phyloP scores from a whole-genome alignment of 2,329 filamentous ascomycete species.

The Botrytis cinerea region DNA sequence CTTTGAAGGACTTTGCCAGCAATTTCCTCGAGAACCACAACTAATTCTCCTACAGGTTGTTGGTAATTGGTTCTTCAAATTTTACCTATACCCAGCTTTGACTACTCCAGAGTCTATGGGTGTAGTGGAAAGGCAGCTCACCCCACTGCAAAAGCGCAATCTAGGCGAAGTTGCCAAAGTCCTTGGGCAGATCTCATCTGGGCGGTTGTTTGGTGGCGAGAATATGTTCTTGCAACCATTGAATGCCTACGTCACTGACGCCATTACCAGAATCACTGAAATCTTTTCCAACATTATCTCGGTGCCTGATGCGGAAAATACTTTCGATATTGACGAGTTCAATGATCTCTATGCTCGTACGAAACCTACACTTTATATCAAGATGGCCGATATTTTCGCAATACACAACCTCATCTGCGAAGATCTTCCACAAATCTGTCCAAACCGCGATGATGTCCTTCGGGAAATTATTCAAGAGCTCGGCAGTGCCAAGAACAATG shows the following conservation, averaged over 20 bases:
- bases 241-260: constrained; percentile 86
- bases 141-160: constrained; percentile 91
- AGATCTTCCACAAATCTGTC: constrained; percentile 76
- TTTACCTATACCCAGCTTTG: constrained; percentile 87
- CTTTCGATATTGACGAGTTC: constrained; percentile 98
- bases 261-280: constrained; percentile 74
- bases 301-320: constrained; percentile 82
- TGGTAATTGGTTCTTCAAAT: constrained; percentile 90
- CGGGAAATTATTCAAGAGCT: constrained; percentile 91
- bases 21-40: constrained; percentile 78
- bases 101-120: constrained; percentile 90
- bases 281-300: constrained; percentile 78
- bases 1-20: constrained; percentile 73
- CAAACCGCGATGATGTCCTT: constrained; percentile 79
- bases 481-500: constrained; percentile 93
- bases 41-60: constrained; percentile 79
- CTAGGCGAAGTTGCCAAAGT: constrained; percentile 89
- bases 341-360: constrained; percentile 96
- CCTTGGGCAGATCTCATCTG: constrained; percentile 83
- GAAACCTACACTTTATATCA: constrained; percentile 98
- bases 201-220: constrained; percentile 86
- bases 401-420: constrained; percentile 86
- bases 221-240: constrained; percentile 95
- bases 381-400: constrained; percentile 95
- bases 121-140: constrained; percentile 84